Base-by-base conservation (phyloP, 495 filamentous ascomycete species). In the Polyplosphaeria fusca region DNA sequence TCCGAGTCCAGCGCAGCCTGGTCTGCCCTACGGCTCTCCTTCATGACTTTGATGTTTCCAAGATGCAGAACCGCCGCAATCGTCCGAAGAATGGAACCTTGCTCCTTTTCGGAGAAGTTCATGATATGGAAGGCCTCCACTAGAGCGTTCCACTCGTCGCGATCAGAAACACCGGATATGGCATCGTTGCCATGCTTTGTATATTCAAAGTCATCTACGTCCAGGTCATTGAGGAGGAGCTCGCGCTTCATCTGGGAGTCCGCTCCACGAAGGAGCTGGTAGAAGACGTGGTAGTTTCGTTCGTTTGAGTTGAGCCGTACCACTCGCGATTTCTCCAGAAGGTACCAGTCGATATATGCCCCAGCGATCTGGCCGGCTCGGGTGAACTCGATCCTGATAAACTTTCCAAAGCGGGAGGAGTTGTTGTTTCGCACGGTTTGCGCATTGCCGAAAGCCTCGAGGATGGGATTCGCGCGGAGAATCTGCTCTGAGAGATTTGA, bases 361-460 rank as follows among this genome's bases (percentile, higher is more conserved):
- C 94, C 94, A 27, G 86, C 90, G 55, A 99, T 97, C 30, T 94
- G 88, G 12, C 94, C 94, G 32, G 84, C 82, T 27, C 89, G 81
- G 12, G 85, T 90, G 68, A 99, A 96, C 67, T 96, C 89, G 64
- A 99, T 97, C 35, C 94, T 79, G 69, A 99, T 99, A 69, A 99
- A 99, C 72, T 99, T 99, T 58, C 94, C 94, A 70, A 99, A 99
- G 50, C 94, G 83, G 7, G 94, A 99, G 2, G 94, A 97, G 70
- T 99, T 99, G 76, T 99, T 92, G 66, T 99, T 99, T 42, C 94
- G 78, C 22, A 97, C 89, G 0, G 94, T 99, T 68, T 99, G 94
- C 3, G 94, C 93, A 63, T 99, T 99, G 14, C 94, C 94, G 67
- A 99, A 99, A 1, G 94, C 86, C 78, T 99, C 94, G 9, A 99